Percentiles rank a stretch among this genome's conserved stretches.
Evolutionary conservation across 192 early-diverging fungal species (phyloP).

Genomic region (Phlyctochytrium bullatum): DNA sequence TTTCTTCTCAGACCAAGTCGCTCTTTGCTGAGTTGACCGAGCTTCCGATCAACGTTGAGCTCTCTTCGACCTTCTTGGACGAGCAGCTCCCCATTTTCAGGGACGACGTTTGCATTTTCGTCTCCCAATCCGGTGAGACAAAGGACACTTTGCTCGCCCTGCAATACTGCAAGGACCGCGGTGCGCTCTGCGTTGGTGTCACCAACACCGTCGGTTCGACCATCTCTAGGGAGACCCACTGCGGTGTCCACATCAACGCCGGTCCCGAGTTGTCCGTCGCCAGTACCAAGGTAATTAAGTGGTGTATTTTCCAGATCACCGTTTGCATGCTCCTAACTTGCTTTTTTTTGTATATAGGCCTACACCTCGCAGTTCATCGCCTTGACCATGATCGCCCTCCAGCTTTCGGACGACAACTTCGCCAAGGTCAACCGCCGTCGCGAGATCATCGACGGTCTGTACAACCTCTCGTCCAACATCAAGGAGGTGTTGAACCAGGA

Average conservation of each 20-base stretch:
- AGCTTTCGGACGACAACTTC: slow-evolving; percentile 58
- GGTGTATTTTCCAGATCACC: not conserved
- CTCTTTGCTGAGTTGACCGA: slow-evolving; percentile 62
- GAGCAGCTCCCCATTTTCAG: slow-evolving; percentile 57
- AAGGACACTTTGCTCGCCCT: slow-evolving; percentile 60
- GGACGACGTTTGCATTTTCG: slow-evolving; percentile 64
- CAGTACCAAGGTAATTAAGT: slow-evolving; percentile 50
- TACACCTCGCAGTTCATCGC: slow-evolving; percentile 66
- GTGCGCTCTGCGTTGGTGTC: slow-evolving; percentile 62
- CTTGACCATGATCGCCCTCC: slow-evolving; percentile 57
- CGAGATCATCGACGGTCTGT: slow-evolving; percentile 56
- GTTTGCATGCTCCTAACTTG: not conserved
- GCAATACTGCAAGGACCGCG: slow-evolving; percentile 62
- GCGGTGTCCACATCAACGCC: slow-evolving; percentile 67
- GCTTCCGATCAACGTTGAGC: slow-evolving; percentile 57
- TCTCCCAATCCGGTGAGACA: slow-evolving; percentile 66
- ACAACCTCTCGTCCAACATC: slow-evolving; percentile 51
- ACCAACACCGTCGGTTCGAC: slow-evolving; percentile 65
- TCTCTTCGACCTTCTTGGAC: slow-evolving; percentile 58
- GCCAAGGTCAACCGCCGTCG: slow-evolving; percentile 40
- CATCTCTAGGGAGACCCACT: slow-evolving; percentile 64
- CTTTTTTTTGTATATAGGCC: slow-evolving; percentile 32
- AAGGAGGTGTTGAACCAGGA: slow-evolving; percentile 51
- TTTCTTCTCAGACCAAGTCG: slow-evolving; percentile 38
- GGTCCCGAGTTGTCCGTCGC: slow-evolving; percentile 63